Conservation (phyloP, 768 basidiomycete genomes). For the Hygrocybe punicea region DNA sequence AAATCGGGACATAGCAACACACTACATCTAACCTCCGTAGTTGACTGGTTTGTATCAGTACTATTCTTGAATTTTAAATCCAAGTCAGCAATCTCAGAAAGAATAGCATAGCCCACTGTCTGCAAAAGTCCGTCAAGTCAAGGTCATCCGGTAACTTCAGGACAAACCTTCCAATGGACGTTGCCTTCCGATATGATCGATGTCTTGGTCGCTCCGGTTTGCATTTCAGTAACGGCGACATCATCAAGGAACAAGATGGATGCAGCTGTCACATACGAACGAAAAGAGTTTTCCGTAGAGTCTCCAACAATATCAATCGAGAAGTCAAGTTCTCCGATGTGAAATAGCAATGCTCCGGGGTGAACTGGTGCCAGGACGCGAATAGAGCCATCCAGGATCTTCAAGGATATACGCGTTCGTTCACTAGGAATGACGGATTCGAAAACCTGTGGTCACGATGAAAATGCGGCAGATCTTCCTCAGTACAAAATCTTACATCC, state of each 20-base stretch:
- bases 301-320: slow-evolving; percentile 71
- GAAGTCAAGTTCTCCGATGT: slow-evolving; percentile 65
- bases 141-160: not conserved
- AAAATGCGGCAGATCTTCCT: not conserved
- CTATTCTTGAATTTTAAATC: slow-evolving; percentile 42
- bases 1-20: not conserved
- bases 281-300: slow-evolving; percentile 53
- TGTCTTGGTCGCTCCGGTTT: slow-evolving; percentile 24
- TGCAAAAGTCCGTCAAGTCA: slow-evolving; percentile 26
- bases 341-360: slow-evolving; percentile 62
- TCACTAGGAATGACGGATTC: slow-evolving; percentile 92
- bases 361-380: slow-evolving; percentile 55
- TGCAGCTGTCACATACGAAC: slow-evolving; percentile 46
- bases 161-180: slow-evolving; percentile 65
- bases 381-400: slow-evolving; percentile 63
- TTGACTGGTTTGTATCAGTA: slow-evolving; percentile 28
- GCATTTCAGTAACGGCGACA: slow-evolving; percentile 39
- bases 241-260: slow-evolving; percentile 47
- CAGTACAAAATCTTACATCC: slow-evolving; percentile 54
- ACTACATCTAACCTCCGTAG: slow-evolving; percentile 22
- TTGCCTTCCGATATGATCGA: slow-evolving; percentile 33
- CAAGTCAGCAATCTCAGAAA: slow-evolving; percentile 56
- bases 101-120: slow-evolving; percentile 65
- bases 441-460: slow-evolving; percentile 55
- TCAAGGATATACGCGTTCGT: slow-evolving; percentile 66